Conservation (phyloP, 2,329 filamentous ascomycete species). For the Xylariomycetidae sp. region DNA sequence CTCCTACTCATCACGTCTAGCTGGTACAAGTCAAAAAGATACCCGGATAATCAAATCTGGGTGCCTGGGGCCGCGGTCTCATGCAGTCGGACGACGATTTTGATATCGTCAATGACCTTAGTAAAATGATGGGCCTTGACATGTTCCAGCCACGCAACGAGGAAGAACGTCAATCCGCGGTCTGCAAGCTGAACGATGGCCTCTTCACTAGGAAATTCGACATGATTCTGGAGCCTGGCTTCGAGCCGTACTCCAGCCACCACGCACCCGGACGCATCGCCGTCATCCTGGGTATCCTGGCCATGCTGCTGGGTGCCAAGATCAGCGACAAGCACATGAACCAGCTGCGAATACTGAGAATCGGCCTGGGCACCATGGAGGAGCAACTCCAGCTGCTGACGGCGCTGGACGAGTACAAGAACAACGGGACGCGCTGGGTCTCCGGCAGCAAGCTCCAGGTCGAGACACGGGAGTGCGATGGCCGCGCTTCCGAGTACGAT, state of each 20-base stretch:
- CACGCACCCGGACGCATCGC: conserved; percentile 12
- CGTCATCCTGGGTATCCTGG: conserved; percentile 14
- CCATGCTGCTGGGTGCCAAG: conserved; percentile 14
- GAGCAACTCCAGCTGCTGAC: conserved; percentile 17
- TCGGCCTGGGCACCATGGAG: conserved; percentile 14
- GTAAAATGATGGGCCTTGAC: conserved; percentile 8
- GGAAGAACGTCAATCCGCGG: conserved; percentile 1
- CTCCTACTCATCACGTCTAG: too few species aligned
- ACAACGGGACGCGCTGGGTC: conserved; percentile 17
- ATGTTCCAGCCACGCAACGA: conserved; percentile 1
- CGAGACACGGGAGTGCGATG: background rate
- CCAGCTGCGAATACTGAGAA: conserved; percentile 9
- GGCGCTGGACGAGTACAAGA: conserved; percentile 17
- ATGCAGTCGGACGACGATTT: conserved; percentile 17
- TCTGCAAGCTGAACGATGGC: conserved; percentile 11
- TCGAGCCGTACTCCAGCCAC: conserved; percentile 5
- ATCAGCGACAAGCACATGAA: conserved; percentile 10
- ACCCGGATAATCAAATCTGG: too few species aligned
- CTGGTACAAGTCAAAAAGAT: too few species aligned
- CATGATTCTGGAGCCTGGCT: conserved; percentile 8
- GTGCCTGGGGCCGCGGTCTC: conserved; percentile 14
- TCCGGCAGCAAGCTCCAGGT: conserved; percentile 11
- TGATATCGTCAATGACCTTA: conserved; percentile 12
- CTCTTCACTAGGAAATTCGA: conserved; percentile 12
- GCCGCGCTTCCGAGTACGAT: conserved; percentile 4